Evolutionary conservation across 2,329 filamentous ascomycete genomes (phyloP).

Genomic region (Chrysosporium keratinophilum): DNA sequence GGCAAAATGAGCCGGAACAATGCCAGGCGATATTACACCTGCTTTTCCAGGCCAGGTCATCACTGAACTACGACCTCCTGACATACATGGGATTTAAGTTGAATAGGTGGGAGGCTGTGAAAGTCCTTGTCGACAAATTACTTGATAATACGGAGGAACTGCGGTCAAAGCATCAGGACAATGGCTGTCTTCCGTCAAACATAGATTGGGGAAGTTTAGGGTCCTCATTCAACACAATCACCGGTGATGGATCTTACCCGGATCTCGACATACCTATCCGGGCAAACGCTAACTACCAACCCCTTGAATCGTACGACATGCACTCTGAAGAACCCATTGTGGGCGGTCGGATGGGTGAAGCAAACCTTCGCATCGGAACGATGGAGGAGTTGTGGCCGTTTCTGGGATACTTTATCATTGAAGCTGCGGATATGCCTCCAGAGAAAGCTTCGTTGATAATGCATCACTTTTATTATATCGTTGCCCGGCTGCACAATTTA

Average conservation of each 20-base stretch:
- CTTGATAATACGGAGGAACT: constrained; percentile 29
- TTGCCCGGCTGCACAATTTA: constrained; percentile 39
- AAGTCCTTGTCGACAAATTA: constrained; percentile 30
- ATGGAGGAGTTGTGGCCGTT: constrained; percentile 33
- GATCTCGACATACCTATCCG: neutral
- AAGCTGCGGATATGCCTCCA: constrained; percentile 29
- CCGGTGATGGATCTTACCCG: constrained; percentile 12
- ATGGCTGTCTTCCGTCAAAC: constrained; percentile 22
- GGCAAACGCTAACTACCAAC: neutral
- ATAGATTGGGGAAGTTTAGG: constrained; percentile 22
- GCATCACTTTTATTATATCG: constrained; percentile 35
- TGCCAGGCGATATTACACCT: constrained; percentile 26
- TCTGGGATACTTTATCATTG: constrained; percentile 33
- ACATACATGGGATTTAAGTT: constrained; percentile 31
- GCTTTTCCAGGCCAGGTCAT: constrained; percentile 24
- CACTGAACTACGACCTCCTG: constrained; percentile 29
- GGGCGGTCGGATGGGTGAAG: constrained; percentile 13
- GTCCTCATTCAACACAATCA: constrained; percentile 25
- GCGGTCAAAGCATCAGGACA: constrained; percentile 12
- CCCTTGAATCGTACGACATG: constrained; percentile 10
- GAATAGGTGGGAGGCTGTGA: constrained; percentile 33
- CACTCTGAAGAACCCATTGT: constrained; percentile 15
- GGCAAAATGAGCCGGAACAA: constrained; percentile 18
- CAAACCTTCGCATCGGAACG: constrained; percentile 14
- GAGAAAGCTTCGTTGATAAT: constrained; percentile 32